Conservation (phyloP, 2,329 filamentous ascomycete genomes). For the Fusarium sp. region DNA sequence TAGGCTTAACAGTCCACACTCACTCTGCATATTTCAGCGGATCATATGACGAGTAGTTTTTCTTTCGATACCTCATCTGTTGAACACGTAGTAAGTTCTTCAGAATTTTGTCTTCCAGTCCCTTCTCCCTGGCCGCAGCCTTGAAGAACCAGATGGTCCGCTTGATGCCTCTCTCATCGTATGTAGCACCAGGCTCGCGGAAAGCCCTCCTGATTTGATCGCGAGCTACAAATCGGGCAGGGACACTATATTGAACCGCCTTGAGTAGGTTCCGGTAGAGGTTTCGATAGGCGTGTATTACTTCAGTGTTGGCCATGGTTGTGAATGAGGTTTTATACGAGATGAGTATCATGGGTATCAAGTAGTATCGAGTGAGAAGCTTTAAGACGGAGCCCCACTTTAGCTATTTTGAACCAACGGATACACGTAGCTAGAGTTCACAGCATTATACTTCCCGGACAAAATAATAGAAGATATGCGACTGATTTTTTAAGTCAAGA, state of each 20-base stretch:
- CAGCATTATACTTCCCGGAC: neutral
- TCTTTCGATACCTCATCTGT: constrained; percentile 31
- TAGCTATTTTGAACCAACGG: neutral
- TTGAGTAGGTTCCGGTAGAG: constrained; percentile 76
- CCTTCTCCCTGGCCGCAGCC: constrained; percentile 71
- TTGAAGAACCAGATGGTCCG: constrained; percentile 79
- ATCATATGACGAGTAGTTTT: constrained; percentile 13
- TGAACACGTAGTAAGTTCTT: constrained; percentile 70
- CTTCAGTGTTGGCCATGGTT: constrained; percentile 52
- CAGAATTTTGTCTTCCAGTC: constrained; percentile 78
- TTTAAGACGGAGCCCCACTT: constrained; percentile 30
- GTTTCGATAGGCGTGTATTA: constrained; percentile 76
- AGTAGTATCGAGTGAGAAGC: neutral
- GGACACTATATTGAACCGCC: constrained; percentile 78
- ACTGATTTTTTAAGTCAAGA: neutral
- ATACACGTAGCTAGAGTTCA: neutral
- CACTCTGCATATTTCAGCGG: constrained; percentile 43
- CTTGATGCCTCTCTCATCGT: constrained; percentile 65
- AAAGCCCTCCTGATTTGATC: constrained; percentile 72
- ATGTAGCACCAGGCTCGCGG: constrained; percentile 58
- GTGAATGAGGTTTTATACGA: constrained; percentile 1
- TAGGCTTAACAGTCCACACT: constrained; percentile 26
- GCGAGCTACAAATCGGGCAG: constrained; percentile 72
- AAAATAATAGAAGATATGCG: neutral
- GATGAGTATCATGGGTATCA: neutral